phyloP scores from a whole-genome alignment of 192 early-diverging fungal genomes.

The Gryganskiella cystojenkinii region DNA sequence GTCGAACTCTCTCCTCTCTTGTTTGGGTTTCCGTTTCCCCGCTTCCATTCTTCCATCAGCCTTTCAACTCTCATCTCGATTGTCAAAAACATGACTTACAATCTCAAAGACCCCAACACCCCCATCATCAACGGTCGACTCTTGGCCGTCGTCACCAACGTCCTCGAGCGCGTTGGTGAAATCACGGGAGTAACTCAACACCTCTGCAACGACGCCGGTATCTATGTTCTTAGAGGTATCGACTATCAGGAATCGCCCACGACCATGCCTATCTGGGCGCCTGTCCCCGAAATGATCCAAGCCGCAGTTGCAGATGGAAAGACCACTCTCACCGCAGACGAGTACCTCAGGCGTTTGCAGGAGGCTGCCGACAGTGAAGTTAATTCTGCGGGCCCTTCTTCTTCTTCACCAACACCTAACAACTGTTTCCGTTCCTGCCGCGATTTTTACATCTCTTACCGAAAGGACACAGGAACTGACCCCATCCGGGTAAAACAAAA shows the following conservation, averaged over 20 bases:
- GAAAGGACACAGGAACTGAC: slow-evolving; percentile 20
- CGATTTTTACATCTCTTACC: slow-evolving; percentile 60
- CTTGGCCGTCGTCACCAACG: slow-evolving; percentile 38
- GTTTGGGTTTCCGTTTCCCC: neutral
- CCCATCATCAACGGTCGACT: slow-evolving; percentile 52
- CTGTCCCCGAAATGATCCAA: slow-evolving; percentile 17
- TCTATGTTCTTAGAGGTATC: slow-evolving; percentile 31
- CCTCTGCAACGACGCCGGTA: slow-evolving; percentile 42
- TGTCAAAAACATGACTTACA: slow-evolving; percentile 4
- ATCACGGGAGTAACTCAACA: slow-evolving; percentile 23
- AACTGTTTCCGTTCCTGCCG: slow-evolving; percentile 48
- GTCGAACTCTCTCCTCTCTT: no score
- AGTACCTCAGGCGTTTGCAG: slow-evolving; percentile 10
- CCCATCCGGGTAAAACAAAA: slow-evolving; percentile 52
- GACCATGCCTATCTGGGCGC: slow-evolving; percentile 43
- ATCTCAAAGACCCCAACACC: slow-evolving; percentile 39
- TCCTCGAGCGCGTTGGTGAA: slow-evolving; percentile 43
- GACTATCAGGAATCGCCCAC: slow-evolving; percentile 46
- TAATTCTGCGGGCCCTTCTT: neutral
- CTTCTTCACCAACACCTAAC: neutral
- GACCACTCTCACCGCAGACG: neutral
- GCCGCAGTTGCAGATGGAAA: neutral
- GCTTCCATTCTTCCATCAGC: neutral
- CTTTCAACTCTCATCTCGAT: neutral
- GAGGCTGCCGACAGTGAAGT: slow-evolving; percentile 11